Percentiles rank a stretch among this genome's conserved stretches.
These are phyloP conservation scores for Hyphopichia khmerensis DNA, from an alignment of 1,139 yeast species.

Conservation along the genomic window DNA sequence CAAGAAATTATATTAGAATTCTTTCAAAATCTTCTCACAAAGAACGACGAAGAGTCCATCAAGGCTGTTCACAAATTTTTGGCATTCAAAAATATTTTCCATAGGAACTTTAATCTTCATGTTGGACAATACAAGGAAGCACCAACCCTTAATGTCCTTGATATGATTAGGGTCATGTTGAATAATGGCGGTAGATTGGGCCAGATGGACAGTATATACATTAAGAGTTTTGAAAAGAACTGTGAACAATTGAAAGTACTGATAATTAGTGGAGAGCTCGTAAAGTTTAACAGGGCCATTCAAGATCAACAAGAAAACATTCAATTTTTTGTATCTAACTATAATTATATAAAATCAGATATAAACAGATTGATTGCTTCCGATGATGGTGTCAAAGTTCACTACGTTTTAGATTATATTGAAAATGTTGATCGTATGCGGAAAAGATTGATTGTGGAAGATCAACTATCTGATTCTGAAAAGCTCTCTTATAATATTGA, in stretches of 20 bases:
- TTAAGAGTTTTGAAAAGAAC: slow-evolving; percentile 43
- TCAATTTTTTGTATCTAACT: slow-evolving; percentile 48
- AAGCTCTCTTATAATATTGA: slow-evolving; percentile 38
- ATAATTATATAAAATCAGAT: slow-evolving; percentile 46
- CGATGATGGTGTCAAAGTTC: slow-evolving; percentile 14
- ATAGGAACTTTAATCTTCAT: slow-evolving; percentile 21
- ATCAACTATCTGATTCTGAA: slow-evolving; percentile 46
- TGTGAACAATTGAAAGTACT: slow-evolving; percentile 44
- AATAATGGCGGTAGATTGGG: slow-evolving; percentile 43
- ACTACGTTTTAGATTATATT: slow-evolving; percentile 58
- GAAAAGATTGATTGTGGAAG: slow-evolving; percentile 53
- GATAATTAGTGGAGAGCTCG: slow-evolving; percentile 48
- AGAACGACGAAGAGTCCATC: slow-evolving; percentile 41
- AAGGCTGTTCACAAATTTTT: slow-evolving; percentile 29
- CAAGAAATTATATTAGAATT: slow-evolving; percentile 24
- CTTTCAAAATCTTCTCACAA: slow-evolving; percentile 27
- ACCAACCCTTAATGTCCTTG: slow-evolving; percentile 26
- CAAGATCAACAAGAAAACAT: slow-evolving; percentile 67
- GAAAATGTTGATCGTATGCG: slow-evolving; percentile 71
- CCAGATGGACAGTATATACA: slow-evolving; percentile 35
- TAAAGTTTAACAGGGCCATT: slow-evolving; percentile 47
- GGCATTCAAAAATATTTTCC: slow-evolving; percentile 27
- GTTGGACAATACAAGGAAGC: slow-evolving; percentile 18
- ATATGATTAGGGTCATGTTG: slow-evolving; percentile 35
- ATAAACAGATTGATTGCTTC: slow-evolving; percentile 33